A percentile compares a stretch with the other conserved stretches of the same genome.
Conservation (phyloP, 1,284 basidiomycete species). For the Heterobasidion annosum region DNA sequence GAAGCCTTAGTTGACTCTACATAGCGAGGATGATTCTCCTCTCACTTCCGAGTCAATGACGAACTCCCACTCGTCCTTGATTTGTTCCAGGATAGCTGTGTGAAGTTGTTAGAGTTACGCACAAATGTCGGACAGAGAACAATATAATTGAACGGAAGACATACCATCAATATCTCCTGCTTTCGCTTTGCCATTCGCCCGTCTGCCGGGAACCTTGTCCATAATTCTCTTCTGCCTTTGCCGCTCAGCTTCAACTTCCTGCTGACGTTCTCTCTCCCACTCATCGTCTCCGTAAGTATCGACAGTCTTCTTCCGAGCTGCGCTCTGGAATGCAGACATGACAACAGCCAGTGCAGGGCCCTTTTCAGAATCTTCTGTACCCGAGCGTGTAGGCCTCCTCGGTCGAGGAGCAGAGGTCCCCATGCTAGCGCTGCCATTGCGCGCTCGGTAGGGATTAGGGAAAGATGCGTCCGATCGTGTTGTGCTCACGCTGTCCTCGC, state of each 20-base stretch:
- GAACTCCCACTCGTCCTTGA: slow-evolving; percentile 86
- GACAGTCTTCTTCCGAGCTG: slow-evolving; percentile 47
- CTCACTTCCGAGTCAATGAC: slow-evolving; percentile 79
- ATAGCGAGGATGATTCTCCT: slow-evolving; percentile 5
- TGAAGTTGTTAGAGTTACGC: background rate
- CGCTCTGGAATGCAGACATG: slow-evolving; percentile 60
- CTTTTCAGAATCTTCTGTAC: slow-evolving; percentile 11
- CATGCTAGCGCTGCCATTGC: slow-evolving; percentile 14
- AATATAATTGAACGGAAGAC: slow-evolving; percentile 15
- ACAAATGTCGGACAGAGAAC: slow-evolving; percentile 4
- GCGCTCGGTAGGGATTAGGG: slow-evolving; percentile 11
- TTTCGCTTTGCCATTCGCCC: slow-evolving; percentile 40
- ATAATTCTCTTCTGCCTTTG: slow-evolving; percentile 54
- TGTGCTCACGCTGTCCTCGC: slow-evolving; percentile 17
- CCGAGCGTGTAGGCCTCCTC: slow-evolving; percentile 6
- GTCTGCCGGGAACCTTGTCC: slow-evolving; percentile 54
- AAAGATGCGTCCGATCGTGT: slow-evolving; percentile 15
- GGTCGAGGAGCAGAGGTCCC: slow-evolving; percentile 10
- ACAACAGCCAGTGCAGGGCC: slow-evolving; percentile 33
- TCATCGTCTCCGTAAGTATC: slow-evolving; percentile 36
- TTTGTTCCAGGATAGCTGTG: slow-evolving; percentile 74
- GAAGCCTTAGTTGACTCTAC: background rate
- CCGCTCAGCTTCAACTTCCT: slow-evolving; percentile 51
- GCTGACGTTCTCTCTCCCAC: slow-evolving; percentile 41
- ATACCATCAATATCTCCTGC: slow-evolving; percentile 72